Evolutionary conservation across 345 rosid genomes (phyloP).

Genomic region (Murraya koenigii): DNA sequence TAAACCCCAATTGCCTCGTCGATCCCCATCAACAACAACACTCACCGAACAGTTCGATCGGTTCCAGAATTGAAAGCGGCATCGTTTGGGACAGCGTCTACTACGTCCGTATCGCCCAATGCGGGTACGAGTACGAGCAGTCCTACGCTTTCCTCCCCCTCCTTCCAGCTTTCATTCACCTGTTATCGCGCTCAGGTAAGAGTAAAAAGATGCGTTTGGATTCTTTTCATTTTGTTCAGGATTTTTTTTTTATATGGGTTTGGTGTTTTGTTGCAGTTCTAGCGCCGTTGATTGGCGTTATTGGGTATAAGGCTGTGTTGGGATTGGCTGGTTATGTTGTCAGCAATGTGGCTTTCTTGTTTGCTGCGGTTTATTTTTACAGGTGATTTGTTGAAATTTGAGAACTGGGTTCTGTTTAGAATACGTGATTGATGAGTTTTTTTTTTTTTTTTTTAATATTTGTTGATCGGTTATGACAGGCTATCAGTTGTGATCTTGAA

Average conservation of each 20-base stretch:
- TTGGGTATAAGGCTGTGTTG: constrained; percentile 81
- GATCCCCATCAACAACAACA: constrained; percentile 11
- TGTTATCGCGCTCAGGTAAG: constrained; percentile 64
- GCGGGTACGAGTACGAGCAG: constrained; percentile 96
- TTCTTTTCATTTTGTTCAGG: not conserved
- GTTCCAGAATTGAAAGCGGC: constrained; percentile 46
- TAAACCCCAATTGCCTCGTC: constrained; percentile 57
- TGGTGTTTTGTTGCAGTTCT: constrained; percentile 46
- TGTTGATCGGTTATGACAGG: constrained; percentile 40
- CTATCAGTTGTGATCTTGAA: constrained; percentile 63
- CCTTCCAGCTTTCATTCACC: constrained; percentile 57
- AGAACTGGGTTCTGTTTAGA: not conserved
- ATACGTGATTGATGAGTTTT: constrained; percentile 21
- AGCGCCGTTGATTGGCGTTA: constrained; percentile 62
- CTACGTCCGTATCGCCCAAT: constrained; percentile 72
- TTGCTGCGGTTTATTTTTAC: constrained; percentile 50
- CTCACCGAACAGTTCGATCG: constrained; percentile 22
- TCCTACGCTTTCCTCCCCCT: constrained; percentile 83
- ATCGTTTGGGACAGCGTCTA: constrained; percentile 91
- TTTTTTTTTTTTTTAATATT: not conserved
- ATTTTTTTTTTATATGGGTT: constrained; percentile 6
- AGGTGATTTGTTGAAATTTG: constrained; percentile 28
- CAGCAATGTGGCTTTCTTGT: constrained; percentile 61
- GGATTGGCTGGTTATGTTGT: constrained; percentile 71
- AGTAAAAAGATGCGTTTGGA: not conserved